Conservation (phyloP, 768 basidiomycete genomes). For the Boletus barrowsii region DNA sequence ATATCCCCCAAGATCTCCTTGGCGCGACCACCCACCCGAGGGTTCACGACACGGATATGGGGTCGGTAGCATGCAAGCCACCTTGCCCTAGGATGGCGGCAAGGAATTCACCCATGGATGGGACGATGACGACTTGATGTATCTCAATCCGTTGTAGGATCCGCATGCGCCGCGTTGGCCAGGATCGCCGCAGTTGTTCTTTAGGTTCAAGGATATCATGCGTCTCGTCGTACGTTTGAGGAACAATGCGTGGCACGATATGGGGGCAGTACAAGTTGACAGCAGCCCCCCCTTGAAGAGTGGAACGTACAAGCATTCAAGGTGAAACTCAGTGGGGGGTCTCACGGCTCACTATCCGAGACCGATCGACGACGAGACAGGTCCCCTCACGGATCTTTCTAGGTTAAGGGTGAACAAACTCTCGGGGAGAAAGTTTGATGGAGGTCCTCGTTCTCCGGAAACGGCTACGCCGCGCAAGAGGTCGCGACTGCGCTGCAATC, state of each 20-base stretch:
- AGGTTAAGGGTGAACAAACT: slow-evolving; percentile 9
- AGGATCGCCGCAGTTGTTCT: slow-evolving; percentile 12
- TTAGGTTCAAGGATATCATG: slow-evolving; percentile 11
- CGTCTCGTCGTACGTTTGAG: slow-evolving; percentile 11
- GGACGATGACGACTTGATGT: slow-evolving; percentile 12
- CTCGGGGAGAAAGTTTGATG: not conserved
- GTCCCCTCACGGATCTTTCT: not conserved
- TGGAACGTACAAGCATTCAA: slow-evolving; percentile 5
- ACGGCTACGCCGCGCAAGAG: slow-evolving; percentile 3
- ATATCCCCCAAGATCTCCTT: slow-evolving; percentile 7
- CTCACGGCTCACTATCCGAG: not conserved
- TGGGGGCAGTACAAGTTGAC: slow-evolving; percentile 16
- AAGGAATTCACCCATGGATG: slow-evolving; percentile 9
- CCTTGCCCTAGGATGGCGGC: slow-evolving; percentile 4
- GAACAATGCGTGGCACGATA: slow-evolving; percentile 6
- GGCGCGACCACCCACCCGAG: slow-evolving; percentile 4
- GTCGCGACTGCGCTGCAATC: not conserved
- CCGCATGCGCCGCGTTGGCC: slow-evolving; percentile 12
- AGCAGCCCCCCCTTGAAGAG: slow-evolving; percentile 3
- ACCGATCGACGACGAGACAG: not conserved
- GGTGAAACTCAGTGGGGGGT: not conserved
- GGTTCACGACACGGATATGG: slow-evolving; percentile 6
- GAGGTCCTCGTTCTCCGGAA: slow-evolving; percentile 8
- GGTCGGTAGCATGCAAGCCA: slow-evolving; percentile 2
- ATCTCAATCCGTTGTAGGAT: slow-evolving; percentile 1